phyloP scores from a whole-genome alignment of 305 asterid species.

The Fraxinus ornus region DNA sequence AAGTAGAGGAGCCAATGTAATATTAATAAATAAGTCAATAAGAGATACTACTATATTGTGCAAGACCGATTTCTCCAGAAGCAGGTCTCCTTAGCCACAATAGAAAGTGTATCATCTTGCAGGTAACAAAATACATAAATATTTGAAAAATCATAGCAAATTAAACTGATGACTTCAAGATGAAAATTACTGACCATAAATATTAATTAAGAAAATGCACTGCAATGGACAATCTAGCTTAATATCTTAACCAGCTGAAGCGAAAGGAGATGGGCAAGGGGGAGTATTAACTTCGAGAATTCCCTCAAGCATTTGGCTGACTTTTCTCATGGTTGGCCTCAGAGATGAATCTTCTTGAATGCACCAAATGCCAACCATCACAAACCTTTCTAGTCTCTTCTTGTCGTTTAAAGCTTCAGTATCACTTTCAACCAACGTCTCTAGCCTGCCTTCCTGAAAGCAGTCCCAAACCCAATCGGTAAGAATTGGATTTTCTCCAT shows the following conservation, averaged over 20 bases:
- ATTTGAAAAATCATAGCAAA: background rate
- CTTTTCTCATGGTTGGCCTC: conserved; percentile 17
- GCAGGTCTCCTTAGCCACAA: too few species aligned
- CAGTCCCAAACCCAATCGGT: conserved; percentile 21
- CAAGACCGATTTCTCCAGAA: too few species aligned
- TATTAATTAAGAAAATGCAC: too few species aligned
- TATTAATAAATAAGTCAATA: too few species aligned
- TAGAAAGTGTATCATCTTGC: too few species aligned
- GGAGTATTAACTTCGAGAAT: conserved; percentile 8
- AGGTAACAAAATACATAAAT: too few species aligned
- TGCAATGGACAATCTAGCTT: background rate
- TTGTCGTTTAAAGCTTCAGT: background rate
- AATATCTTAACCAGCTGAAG: background rate
- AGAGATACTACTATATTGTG: background rate
- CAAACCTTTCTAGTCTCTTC: background rate
- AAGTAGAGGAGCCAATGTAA: background rate
- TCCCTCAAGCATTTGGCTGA: conserved; percentile 21
- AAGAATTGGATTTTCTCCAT: conserved; percentile 2
- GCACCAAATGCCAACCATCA: conserved; percentile 11
- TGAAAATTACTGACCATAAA: background rate
- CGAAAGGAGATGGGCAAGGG: conserved; percentile 10
- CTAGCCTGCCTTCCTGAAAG: background rate
- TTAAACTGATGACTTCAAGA: background rate
- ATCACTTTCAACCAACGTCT: background rate
- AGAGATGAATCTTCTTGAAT: conserved; percentile 16